These are phyloP conservation scores for Thymus mandschuricus DNA, from an alignment of 257 asterid genomes.

Conservation along the genomic window DNA sequence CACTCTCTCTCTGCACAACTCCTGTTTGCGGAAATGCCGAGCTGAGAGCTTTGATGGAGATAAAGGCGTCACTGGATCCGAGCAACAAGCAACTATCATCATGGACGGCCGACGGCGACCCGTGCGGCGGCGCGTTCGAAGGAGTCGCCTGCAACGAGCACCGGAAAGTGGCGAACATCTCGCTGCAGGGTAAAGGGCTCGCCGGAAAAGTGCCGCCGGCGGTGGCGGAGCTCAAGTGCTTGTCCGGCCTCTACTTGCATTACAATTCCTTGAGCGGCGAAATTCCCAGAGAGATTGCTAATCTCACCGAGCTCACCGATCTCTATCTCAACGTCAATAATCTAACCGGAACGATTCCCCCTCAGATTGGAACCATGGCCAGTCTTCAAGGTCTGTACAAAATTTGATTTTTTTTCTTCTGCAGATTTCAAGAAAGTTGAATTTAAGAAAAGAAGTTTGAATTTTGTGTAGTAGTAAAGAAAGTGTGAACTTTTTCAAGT, in stretches of 20 bases:
- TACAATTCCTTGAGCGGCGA: slow-evolving; percentile 82
- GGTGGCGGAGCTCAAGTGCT: slow-evolving; percentile 76
- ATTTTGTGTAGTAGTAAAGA: slow-evolving; percentile 15
- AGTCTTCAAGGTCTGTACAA: slow-evolving; percentile 72
- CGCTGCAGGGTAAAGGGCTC: slow-evolving; percentile 68
- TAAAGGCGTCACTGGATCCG: slow-evolving; percentile 81
- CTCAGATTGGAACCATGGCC: slow-evolving; percentile 75
- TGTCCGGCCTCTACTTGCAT: slow-evolving; percentile 85
- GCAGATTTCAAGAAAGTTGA: not conserved
- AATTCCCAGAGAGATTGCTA: slow-evolving; percentile 78
- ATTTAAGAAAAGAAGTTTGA: slow-evolving; percentile 10
- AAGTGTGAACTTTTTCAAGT: not conserved
- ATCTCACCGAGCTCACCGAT: slow-evolving; percentile 76
- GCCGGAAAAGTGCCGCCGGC: slow-evolving; percentile 86
- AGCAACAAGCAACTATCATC: slow-evolving; percentile 57
- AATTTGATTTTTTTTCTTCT: not conserved
- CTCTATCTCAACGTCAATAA: slow-evolving; percentile 79
- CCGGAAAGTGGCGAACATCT: slow-evolving; percentile 76
- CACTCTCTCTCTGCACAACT: slow-evolving; percentile 35
- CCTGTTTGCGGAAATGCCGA: slow-evolving; percentile 62
- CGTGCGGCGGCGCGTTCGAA: slow-evolving; percentile 69
- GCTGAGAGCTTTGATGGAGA: slow-evolving; percentile 77
- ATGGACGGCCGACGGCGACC: slow-evolving; percentile 75
- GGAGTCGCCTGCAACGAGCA: slow-evolving; percentile 91
- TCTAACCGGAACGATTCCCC: slow-evolving; percentile 65